Conservation (phyloP, 305 asterid genomes). For the Plantago lanceolata region DNA sequence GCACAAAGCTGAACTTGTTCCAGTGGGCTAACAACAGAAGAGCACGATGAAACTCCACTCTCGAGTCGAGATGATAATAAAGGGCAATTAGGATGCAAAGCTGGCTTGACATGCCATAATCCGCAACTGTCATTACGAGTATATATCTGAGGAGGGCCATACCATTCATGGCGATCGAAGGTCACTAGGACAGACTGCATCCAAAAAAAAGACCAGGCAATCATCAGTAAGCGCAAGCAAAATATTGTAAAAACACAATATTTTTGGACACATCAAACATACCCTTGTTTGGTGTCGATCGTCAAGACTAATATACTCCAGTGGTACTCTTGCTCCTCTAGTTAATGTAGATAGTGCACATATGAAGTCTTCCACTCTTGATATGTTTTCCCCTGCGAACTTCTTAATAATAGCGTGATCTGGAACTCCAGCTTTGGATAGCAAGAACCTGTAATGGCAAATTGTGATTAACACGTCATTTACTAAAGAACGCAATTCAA, state of each 20-base stretch:
- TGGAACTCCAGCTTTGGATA: slow-evolving; percentile 16
- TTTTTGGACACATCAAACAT: background rate
- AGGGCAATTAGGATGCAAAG: slow-evolving; percentile 57
- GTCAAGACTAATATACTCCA: slow-evolving; percentile 3
- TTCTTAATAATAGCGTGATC: slow-evolving; percentile 9
- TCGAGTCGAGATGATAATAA: slow-evolving; percentile 36
- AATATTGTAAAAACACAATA: background rate
- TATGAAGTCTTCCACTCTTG: slow-evolving; percentile 3
- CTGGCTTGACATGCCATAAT: slow-evolving; percentile 66
- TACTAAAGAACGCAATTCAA: too few relatives aligned
- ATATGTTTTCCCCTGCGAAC: slow-evolving; percentile 7
- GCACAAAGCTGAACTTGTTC: slow-evolving; percentile 54
- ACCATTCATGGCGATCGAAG: slow-evolving; percentile 96
- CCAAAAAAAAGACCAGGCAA: background rate
- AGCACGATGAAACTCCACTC: slow-evolving; percentile 35
- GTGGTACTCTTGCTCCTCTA: slow-evolving; percentile 2
- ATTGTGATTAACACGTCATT: background rate
- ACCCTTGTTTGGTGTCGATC: slow-evolving; percentile 10
- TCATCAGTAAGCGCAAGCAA: too few relatives aligned
- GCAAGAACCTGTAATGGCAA: slow-evolving; percentile 1
- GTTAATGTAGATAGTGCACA: slow-evolving; percentile 4
- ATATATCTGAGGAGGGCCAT: slow-evolving; percentile 85
- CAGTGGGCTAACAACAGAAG: slow-evolving; percentile 39
- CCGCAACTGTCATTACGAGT: slow-evolving; percentile 87
- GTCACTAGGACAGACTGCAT: slow-evolving; percentile 97